Conservation (phyloP, 2,329 filamentous ascomycete species). For the Fusarium palustre region DNA sequence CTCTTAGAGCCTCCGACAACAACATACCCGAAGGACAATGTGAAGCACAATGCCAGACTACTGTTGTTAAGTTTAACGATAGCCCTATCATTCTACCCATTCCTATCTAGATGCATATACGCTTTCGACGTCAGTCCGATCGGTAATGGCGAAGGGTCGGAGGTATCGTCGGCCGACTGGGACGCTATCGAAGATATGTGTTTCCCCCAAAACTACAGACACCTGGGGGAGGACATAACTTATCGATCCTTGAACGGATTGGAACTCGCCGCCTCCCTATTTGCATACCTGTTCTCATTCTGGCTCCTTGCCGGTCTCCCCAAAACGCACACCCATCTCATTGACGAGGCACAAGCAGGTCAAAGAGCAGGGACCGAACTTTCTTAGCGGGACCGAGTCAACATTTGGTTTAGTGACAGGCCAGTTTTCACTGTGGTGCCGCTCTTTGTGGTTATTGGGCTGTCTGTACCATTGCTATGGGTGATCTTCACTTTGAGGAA, state of each 20-base stretch:
- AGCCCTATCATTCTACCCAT: slow-evolving; percentile 42
- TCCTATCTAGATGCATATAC: slow-evolving; percentile 44
- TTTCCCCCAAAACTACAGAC: slow-evolving; percentile 2
- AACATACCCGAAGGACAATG: not conserved
- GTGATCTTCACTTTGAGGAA: slow-evolving; percentile 21
- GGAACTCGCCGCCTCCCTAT: slow-evolving; percentile 18
- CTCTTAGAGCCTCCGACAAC: slow-evolving; percentile 19
- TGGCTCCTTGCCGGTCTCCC: slow-evolving; percentile 31
- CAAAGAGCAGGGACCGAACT: not conserved
- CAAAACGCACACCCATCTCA: not conserved
- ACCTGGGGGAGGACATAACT: slow-evolving; percentile 1
- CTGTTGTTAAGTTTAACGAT: slow-evolving; percentile 21
- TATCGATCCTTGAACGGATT: slow-evolving; percentile 16
- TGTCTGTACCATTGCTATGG: slow-evolving; percentile 24
- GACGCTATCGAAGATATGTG: slow-evolving; percentile 22
- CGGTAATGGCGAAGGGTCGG: slow-evolving; percentile 15
- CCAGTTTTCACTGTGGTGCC: not conserved
- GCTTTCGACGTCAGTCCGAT: slow-evolving; percentile 28
- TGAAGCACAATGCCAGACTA: slow-evolving; percentile 20
- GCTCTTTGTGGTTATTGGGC: slow-evolving; percentile 5
- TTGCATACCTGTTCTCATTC: slow-evolving; percentile 18
- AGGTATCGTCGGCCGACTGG: slow-evolving; percentile 22
- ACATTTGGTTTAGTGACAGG: slow-evolving; percentile 9
- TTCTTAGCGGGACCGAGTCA: slow-evolving; percentile 1
- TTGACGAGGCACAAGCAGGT: not conserved